Percentiles rank a stretch among this genome's conserved stretches.
Evolutionary conservation across 768 basidiomycete species (phyloP).

Genomic region (Pleurotus sapidus): DNA sequence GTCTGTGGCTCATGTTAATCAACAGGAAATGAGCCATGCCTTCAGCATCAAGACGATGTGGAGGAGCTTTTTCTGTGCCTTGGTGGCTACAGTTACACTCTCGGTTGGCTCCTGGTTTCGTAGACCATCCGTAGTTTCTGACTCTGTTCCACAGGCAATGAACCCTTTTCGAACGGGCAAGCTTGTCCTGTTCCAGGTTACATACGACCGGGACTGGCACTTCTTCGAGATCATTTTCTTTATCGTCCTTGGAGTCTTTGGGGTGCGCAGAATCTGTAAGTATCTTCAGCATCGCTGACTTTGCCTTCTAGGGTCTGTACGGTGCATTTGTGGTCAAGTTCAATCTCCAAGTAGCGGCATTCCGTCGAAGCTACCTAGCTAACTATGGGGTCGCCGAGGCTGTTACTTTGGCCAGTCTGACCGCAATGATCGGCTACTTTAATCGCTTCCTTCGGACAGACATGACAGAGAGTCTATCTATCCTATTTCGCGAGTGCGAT

Average conservation of each 20-base stretch:
- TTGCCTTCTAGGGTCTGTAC: constrained; percentile 75
- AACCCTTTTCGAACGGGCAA: constrained; percentile 98
- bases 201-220: constrained; percentile 97
- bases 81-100: constrained; percentile 94
- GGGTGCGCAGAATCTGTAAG: constrained; percentile 47
- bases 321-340: constrained; percentile 97
- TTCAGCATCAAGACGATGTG: constrained; percentile 99
- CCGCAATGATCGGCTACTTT: constrained; percentile 90
- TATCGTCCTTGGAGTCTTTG: constrained; percentile 92
- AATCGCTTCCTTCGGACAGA: constrained; percentile 95
- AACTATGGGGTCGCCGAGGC: constrained; percentile 88
- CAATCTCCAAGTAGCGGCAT: constrained; percentile 92
- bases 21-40: constrained; percentile 95
- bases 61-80: constrained; percentile 95
- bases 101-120: constrained; percentile 58
- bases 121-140: constrained; percentile 6
- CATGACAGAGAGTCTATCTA: constrained; percentile 96
- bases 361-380: constrained; percentile 86
- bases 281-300: neutral
- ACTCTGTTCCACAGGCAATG: constrained; percentile 66
- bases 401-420: constrained; percentile 79
- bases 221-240: constrained; percentile 99
- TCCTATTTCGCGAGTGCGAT: constrained; percentile 95
- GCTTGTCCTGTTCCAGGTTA: constrained; percentile 96
- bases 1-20: neutral